Evolutionary conservation across 495 filamentous ascomycete species (phyloP), one percentile per base, ranked within the genome.

Genomic region (Neurospora hispaniola): DNA sequence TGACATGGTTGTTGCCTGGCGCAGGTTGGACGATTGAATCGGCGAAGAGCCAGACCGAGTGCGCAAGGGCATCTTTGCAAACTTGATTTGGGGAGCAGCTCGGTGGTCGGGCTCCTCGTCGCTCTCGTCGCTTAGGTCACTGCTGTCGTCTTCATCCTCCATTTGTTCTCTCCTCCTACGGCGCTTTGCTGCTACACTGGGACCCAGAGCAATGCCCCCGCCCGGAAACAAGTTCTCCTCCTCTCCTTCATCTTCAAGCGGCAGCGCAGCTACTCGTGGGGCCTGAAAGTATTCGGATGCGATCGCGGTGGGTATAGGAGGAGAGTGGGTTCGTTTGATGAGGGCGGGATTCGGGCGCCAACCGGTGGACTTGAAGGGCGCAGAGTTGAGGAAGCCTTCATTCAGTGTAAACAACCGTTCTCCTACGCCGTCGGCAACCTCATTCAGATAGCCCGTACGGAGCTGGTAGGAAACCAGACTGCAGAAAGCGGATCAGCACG

Each of bases 131-230:
- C 93, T 98, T 73, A 98, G 82, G 79, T 98, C 96, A 78, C 94
- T 97, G 79, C 96, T 98, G 79, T 98, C 96, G 40, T 98, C 96
- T 62, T 98, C 96, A 71, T 97, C 95, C 72, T 97, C 95, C 78
- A 92, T 89, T 74, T 95, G 92, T 76, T 94, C 90, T 44, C 89
- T 89, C 70, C 89, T 86, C 23, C 90, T 83, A 16, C 85, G 84
- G 48, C 89, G 82, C 79, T 87, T 88, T 5, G 84, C 83, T 14
- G 84, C 84, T 40, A 85, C 80, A 66, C 88, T 89, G 9, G 92
- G 91, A 2, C 92, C 93, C 40, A 92, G 84, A 73, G 96, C 92
- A 46, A 87, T 87, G n/a, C 87, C 92, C 39, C 90, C 89, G 62
- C 89, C 90, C 5, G 91, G 91, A 27, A 93, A 90, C 74, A 94